phyloP scores from a whole-genome alignment of 2,329 filamentous ascomycete species.

The Alternaria sp. region DNA sequence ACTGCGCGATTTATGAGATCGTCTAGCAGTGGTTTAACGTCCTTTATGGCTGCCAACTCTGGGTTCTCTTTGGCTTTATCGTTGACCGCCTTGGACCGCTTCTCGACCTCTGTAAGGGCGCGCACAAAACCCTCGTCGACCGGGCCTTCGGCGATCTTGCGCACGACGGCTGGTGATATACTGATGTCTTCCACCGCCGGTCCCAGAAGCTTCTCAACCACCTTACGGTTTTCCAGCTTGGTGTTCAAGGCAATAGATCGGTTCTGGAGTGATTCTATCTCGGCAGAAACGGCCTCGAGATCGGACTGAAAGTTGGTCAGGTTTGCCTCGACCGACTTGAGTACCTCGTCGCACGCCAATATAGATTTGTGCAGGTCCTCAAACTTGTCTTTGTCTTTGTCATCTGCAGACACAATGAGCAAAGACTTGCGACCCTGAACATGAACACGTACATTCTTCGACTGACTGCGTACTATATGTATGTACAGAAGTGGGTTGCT shows the following conservation, averaged over 20 bases:
- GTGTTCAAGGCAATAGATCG: slow-evolving; percentile 85
- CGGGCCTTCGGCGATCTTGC: slow-evolving; percentile 84
- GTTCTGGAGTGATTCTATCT: slow-evolving; percentile 92
- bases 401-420: slow-evolving; percentile 63
- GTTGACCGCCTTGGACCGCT: slow-evolving; percentile 76
- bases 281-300: slow-evolving; percentile 87
- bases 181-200: slow-evolving; percentile 92
- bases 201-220: slow-evolving; percentile 86
- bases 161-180: slow-evolving; percentile 83
- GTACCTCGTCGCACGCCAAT: slow-evolving; percentile 86
- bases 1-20: slow-evolving; percentile 89
- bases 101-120: slow-evolving; percentile 83
- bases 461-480: slow-evolving; percentile 68
- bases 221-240: slow-evolving; percentile 86
- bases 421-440: slow-evolving; percentile 26
- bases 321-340: slow-evolving; percentile 92
- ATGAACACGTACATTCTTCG: slow-evolving; percentile 73
- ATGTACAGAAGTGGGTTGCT: slow-evolving; percentile 51
- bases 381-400: slow-evolving; percentile 83
- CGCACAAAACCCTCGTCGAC: slow-evolving; percentile 92
- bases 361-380: slow-evolving; percentile 93
- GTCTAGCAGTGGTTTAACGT: slow-evolving; percentile 84
- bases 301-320: slow-evolving; percentile 93
- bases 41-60: slow-evolving; percentile 78
- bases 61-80: slow-evolving; percentile 66